Evolutionary conservation across 1,284 basidiomycete genomes (phyloP).

Genomic region (Pholiota adiposa): DNA sequence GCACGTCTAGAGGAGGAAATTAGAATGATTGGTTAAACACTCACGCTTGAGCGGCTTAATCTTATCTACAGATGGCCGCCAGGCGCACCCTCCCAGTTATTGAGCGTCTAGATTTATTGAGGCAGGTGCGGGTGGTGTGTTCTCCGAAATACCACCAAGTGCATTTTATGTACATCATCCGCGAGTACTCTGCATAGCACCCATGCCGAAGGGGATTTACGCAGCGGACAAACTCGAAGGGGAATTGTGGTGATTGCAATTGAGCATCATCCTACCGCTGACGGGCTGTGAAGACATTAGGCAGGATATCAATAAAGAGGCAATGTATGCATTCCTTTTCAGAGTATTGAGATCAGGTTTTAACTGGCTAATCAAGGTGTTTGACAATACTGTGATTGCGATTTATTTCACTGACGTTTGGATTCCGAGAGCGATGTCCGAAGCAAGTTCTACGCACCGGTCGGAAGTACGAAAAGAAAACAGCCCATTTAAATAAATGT

Average conservation of each 20-base stretch:
- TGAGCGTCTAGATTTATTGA: neutral
- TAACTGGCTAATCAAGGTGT: neutral
- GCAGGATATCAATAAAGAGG: too few species aligned
- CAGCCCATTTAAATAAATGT: too few species aligned
- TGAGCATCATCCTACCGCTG: too few species aligned
- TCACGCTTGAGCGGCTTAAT: too few species aligned
- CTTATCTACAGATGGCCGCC: too few species aligned
- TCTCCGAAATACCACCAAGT: neutral
- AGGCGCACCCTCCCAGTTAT: neutral
- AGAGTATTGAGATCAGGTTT: neutral
- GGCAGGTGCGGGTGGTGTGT: neutral
- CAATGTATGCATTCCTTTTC: neutral
- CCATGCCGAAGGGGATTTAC: too few species aligned
- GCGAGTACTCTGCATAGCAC: too few species aligned
- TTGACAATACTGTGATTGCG: neutral
- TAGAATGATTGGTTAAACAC: too few species aligned
- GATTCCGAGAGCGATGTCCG: neutral
- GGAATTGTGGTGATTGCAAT: neutral
- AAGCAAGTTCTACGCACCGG: neutral
- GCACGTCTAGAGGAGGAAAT: neutral
- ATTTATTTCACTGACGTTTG: neutral
- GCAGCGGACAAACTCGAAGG: neutral
- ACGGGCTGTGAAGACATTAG: too few species aligned
- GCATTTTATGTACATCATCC: too few species aligned
- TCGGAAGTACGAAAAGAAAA: too few species aligned